Evolutionary conservation across 495 filamentous ascomycete genomes (phyloP), one percentile per base, ranked within the genome.

Genomic region (Articulospora tetracladia): DNA sequence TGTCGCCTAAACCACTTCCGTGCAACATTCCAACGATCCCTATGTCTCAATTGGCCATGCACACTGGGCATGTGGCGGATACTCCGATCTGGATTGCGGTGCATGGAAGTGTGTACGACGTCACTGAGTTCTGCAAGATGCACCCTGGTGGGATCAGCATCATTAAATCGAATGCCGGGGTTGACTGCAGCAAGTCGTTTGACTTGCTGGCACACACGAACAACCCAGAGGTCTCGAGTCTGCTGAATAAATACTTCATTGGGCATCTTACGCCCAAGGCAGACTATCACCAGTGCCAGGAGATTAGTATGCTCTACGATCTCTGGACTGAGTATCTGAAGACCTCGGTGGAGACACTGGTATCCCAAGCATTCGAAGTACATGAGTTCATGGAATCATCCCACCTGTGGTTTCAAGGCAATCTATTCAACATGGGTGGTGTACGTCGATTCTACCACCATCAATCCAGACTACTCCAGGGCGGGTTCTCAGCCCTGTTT

Each of bases 381-480:
- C 66, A 70, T 17, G 60, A 66, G 10, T 68, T 73, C 26, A 62
- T 69, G 52, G 64, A 63, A 56, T 63, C 71, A 44, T 66, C 68
- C 8, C 51, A 67, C 17, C 58, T 73, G 20, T 72, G 69, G 69
- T 72, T 70, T 39, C 65, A 60, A 47, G 66, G 64, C 0, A 64
- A 61, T 24, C 57, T 73, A 53, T 60, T 72, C 36, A 72, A 73
- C 49, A 72, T 72, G 61, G 71, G 71, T 22, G 69, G 71, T 36
- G 64, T 73, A 6, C 57, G 69, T 8, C 69, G 70, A 59, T 72
- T 73, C 59, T 73, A 72, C 41, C 71, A 73, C 44, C 68, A 70
- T 52, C 71, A 73, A 60, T 66, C 64, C 4, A 50, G 71, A 17
- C 55, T 72, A 17, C 68, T 73, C 55, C 69, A 73, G 52, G 69